Evolutionary conservation across 78 protist species (phyloP).

Genomic region (Dictyostelium discoideum): DNA sequence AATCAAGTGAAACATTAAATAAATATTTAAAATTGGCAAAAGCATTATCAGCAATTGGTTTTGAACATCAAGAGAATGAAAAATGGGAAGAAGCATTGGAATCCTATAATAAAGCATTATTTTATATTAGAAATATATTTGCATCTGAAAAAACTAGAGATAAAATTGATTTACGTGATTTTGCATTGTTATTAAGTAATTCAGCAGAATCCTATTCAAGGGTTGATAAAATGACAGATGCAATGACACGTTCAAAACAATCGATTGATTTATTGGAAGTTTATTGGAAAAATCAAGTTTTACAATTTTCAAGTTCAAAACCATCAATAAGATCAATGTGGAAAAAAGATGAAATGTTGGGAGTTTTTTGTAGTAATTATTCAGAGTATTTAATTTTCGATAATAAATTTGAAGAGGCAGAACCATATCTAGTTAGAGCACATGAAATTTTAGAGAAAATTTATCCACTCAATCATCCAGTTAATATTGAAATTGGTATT

Average conservation of each 20-base stretch:
- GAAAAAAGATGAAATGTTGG: conserved; percentile 60
- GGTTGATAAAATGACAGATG: conserved; percentile 20
- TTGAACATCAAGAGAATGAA: conserved; percentile 36
- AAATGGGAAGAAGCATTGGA: conserved; percentile 55
- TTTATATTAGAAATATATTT: conserved; percentile 42
- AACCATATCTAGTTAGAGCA: conserved; percentile 27
- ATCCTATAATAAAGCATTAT: conserved; percentile 45
- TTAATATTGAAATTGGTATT: conserved; percentile 46
- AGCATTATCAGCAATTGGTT: conserved; percentile 65
- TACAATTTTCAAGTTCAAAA: too few species aligned
- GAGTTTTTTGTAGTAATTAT: conserved; percentile 36
- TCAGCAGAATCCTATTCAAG: conserved; percentile 32
- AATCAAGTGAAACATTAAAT: background rate
- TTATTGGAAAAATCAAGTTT: conserved; percentile 14
- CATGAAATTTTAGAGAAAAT: background rate
- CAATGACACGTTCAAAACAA: conserved; percentile 21
- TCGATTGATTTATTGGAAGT: conserved; percentile 37
- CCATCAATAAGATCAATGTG: background rate
- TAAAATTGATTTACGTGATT: conserved; percentile 40
- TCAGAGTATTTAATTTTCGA: conserved; percentile 8
- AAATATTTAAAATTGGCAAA: conserved; percentile 22
- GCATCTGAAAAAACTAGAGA: background rate
- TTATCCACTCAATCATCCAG: conserved; percentile 54
- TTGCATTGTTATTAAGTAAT: conserved; percentile 34
- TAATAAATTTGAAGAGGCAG: conserved; percentile 17